phyloP scores from a whole-genome alignment of 257 asterid genomes.

The Prunella vulgaris region DNA sequence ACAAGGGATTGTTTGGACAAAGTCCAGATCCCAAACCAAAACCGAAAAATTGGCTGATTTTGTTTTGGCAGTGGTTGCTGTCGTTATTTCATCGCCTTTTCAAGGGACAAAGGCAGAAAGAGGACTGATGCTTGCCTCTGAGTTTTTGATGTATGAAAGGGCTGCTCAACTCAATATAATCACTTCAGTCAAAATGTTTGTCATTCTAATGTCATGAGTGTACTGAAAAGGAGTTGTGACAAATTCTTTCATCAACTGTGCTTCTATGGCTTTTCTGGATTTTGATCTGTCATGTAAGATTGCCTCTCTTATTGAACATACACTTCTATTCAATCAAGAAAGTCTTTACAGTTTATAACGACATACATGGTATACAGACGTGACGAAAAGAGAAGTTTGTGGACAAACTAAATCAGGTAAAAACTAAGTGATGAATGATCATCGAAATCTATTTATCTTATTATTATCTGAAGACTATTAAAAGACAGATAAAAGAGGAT shows the following conservation, averaged over 20 bases:
- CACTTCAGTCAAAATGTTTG: background rate
- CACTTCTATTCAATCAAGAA: background rate
- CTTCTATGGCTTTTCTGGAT: background rate
- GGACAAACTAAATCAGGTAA: background rate
- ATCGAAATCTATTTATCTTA: background rate
- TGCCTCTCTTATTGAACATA: background rate
- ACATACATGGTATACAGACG: too few relatives aligned
- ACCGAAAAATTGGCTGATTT: conserved; percentile 40
- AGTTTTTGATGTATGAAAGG: background rate
- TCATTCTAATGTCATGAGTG: background rate
- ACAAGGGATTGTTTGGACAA: conserved; percentile 76
- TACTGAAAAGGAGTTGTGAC: background rate
- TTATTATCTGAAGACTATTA: background rate
- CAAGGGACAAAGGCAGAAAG: conserved; percentile 50
- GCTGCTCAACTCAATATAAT: background rate
- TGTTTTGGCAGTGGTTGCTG: conserved; percentile 70
- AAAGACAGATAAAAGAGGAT: background rate
- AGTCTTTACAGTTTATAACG: background rate
- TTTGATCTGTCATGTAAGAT: background rate
- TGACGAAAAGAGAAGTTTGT: too few relatives aligned
- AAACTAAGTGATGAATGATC: background rate
- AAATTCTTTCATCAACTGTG: background rate
- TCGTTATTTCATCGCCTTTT: conserved; percentile 54
- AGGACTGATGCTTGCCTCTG: conserved; percentile 36
- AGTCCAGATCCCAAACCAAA: conserved; percentile 61